Percentiles rank a stretch among this genome's conserved stretches.
Conservation (phyloP, 257 asterid species). For the Capsicum baccatum region DNA sequence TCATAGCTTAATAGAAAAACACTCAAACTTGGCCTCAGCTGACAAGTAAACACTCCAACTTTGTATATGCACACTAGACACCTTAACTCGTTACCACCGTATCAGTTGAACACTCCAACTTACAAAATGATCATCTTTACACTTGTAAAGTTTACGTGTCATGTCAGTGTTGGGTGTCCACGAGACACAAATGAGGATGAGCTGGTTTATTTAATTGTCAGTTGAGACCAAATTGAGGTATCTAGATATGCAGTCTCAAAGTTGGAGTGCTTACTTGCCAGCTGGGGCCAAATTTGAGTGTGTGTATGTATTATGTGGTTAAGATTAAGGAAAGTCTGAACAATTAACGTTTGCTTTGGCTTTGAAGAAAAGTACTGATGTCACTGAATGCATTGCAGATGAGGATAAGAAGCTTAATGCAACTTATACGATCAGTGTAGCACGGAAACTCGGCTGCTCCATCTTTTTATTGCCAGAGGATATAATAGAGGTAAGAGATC, state of each 20-base stretch:
- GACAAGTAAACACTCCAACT: neutral
- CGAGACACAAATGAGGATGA: no score
- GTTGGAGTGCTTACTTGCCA: neutral
- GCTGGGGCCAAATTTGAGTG: neutral
- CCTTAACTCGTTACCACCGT: no score
- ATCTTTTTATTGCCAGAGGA: slow-evolving; percentile 57
- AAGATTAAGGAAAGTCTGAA: neutral
- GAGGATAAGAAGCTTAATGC: slow-evolving; percentile 57
- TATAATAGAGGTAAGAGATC: slow-evolving; percentile 45
- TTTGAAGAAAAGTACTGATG: neutral
- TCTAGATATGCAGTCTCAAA: neutral
- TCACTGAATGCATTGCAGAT: slow-evolving; percentile 37
- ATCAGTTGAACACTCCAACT: neutral
- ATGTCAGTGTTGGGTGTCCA: neutral
- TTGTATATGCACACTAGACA: no score
- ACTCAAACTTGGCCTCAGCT: neutral
- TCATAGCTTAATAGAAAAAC: neutral
- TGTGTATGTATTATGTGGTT: neutral
- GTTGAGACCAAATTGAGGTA: neutral
- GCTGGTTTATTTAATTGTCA: no score
- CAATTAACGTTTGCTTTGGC: neutral
- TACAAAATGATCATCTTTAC: neutral
- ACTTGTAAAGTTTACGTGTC: neutral
- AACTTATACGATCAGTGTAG: slow-evolving; percentile 55
- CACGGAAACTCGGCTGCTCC: slow-evolving; percentile 56